Base-by-base conservation (phyloP, 331 rosid genomes). In the Saraca asoca region DNA sequence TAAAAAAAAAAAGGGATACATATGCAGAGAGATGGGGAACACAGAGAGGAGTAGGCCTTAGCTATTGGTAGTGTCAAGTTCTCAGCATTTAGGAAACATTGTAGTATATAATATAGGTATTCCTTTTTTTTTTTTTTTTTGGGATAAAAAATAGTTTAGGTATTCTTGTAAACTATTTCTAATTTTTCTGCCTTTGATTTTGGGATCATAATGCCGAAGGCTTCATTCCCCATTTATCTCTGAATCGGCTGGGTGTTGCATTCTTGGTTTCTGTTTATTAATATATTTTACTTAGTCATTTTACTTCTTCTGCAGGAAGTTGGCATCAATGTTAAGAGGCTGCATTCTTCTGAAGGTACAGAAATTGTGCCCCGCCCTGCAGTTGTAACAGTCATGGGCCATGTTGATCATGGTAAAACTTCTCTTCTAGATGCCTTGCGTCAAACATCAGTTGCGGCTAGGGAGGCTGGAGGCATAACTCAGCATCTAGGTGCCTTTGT, bases 371-470 rank as follows among this genome's bases (percentile, higher is more conserved):
- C 94, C 9, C 87, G 97, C 20, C 83, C 95, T 37, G 81, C 98
- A 17, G 98, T 93, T 78, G 87, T 93, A 33, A 93, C 98, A 10
- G 98, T 93, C 53, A 93, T 93, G 98, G 98, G 98, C 51, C 98
- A 93, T 70, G 98, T 93, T 51, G 98, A 93, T 70, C 98, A 93
- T 66, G 95, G 98, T 41, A 93, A 93, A 84, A 93, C 98, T 63
- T 93, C 97, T 29, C 97, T 93, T 74, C 83, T 93, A 6, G 98
- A 93, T 81, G 88, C 98, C 66, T 70, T 93, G 62, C 96, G 96
- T 49, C 91, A 81, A 80, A 93, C 98, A 15, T 85, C 98, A 49
- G 95, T 93, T 66, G 98, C 96, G 72, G 96, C 95, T 34, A 81
- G 29, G 78, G 98, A 93, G 79, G 98, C 95, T 50, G 97, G 98